These are phyloP conservation scores for Cladosporium sp. DNA, from an alignment of 2,329 filamentous ascomycete species.

Conservation along the genomic window DNA sequence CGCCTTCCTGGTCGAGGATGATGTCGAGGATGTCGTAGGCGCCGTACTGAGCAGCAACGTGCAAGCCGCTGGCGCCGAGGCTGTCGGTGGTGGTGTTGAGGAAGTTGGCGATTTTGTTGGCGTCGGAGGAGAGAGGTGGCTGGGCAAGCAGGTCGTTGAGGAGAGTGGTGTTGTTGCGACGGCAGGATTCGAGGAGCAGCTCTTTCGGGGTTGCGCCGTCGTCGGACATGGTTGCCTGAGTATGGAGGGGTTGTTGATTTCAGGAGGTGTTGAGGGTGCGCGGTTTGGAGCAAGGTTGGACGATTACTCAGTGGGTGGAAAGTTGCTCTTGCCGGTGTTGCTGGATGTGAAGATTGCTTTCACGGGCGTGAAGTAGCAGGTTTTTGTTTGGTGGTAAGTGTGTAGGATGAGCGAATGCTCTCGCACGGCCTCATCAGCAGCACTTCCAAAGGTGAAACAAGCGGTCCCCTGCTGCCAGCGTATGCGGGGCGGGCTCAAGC, in stretches of 20 bases:
- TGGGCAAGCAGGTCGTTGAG: constrained; percentile 67
- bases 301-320: not conserved
- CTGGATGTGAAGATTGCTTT: not conserved
- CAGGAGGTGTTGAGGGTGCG: not conserved
- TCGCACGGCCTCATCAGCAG: constrained; percentile 7
- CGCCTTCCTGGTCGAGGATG: constrained; percentile 75
- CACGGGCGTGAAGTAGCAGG: not conserved
- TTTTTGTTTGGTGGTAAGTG: not conserved
- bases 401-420: not conserved
- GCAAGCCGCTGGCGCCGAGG: constrained; percentile 82
- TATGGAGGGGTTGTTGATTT: not conserved
- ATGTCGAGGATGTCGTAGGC: constrained; percentile 81
- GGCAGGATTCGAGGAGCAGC: constrained; percentile 85
- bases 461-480: not conserved
- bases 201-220: constrained; percentile 83
- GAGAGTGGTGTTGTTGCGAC: constrained; percentile 85
- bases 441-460: constrained; percentile 9
- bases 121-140: constrained; percentile 39
- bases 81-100: constrained; percentile 83
- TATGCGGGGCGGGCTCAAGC: not conserved
- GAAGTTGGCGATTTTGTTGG: constrained; percentile 64
- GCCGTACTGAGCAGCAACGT: constrained; percentile 79
- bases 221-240: constrained; percentile 23
- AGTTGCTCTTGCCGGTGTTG: not conserved
- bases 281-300: not conserved